Percentiles rank a stretch among this genome's conserved stretches.
Evolutionary conservation across 2,329 filamentous ascomycete species (phyloP).

Genomic region (Huntiella abstrusa): DNA sequence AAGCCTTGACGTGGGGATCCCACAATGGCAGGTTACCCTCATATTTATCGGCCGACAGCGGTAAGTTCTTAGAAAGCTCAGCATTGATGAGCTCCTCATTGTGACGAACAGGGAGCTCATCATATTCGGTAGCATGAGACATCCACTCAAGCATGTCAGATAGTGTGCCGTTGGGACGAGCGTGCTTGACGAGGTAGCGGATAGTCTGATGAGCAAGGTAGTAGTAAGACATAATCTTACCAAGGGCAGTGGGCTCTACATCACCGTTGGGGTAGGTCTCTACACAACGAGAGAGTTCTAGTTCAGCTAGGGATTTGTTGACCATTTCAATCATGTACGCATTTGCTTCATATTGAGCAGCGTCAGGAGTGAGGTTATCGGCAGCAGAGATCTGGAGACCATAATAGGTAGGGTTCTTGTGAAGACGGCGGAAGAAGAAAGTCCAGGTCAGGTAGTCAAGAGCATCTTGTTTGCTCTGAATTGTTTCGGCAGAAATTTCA

Average conservation of each 20-base stretch:
- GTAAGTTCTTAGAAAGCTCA: slow-evolving; percentile 67
- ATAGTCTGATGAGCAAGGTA: slow-evolving; percentile 93
- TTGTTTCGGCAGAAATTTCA: slow-evolving; percentile 83
- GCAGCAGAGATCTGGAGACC: slow-evolving; percentile 71
- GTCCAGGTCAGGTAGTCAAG: slow-evolving; percentile 98
- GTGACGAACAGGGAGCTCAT: slow-evolving; percentile 91
- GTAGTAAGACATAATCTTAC: slow-evolving; percentile 99
- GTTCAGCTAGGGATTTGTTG: slow-evolving; percentile 62
- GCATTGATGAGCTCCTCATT: slow-evolving; percentile 97
- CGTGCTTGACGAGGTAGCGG: slow-evolving; percentile 59
- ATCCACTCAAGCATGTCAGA: slow-evolving; percentile 79
- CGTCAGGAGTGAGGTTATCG: background rate
- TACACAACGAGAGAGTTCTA: slow-evolving; percentile 71
- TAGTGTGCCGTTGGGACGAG: slow-evolving; percentile 58
- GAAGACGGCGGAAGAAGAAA: slow-evolving; percentile 91
- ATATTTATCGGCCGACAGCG: slow-evolving; percentile 38
- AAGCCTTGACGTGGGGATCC: slow-evolving; percentile 96
- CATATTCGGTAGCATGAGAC: slow-evolving; percentile 83
- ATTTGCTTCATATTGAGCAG: slow-evolving; percentile 70
- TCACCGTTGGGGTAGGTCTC: slow-evolving; percentile 70
- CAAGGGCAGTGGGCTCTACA: slow-evolving; percentile 73
- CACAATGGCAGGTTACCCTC: slow-evolving; percentile 63
- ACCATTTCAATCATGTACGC: slow-evolving; percentile 91
- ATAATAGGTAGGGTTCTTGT: slow-evolving; percentile 98
- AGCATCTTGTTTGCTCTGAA: slow-evolving; percentile 87